Conservation (phyloP, 2,329 filamentous ascomycete species). For the Juglanconis oblonga region DNA sequence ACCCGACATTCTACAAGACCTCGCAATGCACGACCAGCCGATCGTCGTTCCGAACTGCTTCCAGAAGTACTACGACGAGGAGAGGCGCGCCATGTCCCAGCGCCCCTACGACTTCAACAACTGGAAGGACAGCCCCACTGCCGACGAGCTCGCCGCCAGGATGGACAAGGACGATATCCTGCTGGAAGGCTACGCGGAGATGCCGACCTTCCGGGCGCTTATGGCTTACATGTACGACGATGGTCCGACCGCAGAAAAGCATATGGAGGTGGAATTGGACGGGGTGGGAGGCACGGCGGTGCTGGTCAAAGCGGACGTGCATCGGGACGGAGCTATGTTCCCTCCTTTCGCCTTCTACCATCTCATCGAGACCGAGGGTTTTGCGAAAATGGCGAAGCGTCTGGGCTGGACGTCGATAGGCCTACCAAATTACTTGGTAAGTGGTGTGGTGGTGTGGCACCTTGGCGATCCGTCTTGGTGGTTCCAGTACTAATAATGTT, state of each 20-base stretch:
- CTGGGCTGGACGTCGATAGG: conserved; percentile 83
- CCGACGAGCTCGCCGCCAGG: conserved; percentile 68
- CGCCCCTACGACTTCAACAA: conserved; percentile 96
- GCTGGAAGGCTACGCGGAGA: conserved; percentile 87
- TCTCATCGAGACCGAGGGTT: conserved; percentile 95
- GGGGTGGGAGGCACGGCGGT: conserved; percentile 92
- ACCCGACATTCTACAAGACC: conserved; percentile 80
- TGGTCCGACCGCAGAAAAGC: conserved; percentile 45
- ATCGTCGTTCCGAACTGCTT: conserved; percentile 95
- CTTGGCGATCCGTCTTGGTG: background rate
- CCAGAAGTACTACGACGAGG: conserved; percentile 73
- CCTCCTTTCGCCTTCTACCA: conserved; percentile 95
- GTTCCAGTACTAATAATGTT: background rate
- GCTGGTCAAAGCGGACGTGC: conserved; percentile 93
- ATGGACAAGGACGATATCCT: conserved; percentile 93
- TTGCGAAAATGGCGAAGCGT: conserved; percentile 92
- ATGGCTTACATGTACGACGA: conserved; percentile 79
- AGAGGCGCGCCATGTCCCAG: conserved; percentile 67
- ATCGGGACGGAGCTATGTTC: conserved; percentile 98
- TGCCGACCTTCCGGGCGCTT: conserved; percentile 85
- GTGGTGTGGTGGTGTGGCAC: conserved; percentile 25
- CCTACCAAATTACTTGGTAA: conserved; percentile 95
- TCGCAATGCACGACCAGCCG: conserved; percentile 83
- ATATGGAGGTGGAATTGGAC: conserved; percentile 72
- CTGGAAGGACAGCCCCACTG: conserved; percentile 86